A percentile compares a stretch with the other conserved stretches of the same genome.
phyloP scores from a whole-genome alignment of 2,329 filamentous ascomycete species.

The Fusarium sp. region DNA sequence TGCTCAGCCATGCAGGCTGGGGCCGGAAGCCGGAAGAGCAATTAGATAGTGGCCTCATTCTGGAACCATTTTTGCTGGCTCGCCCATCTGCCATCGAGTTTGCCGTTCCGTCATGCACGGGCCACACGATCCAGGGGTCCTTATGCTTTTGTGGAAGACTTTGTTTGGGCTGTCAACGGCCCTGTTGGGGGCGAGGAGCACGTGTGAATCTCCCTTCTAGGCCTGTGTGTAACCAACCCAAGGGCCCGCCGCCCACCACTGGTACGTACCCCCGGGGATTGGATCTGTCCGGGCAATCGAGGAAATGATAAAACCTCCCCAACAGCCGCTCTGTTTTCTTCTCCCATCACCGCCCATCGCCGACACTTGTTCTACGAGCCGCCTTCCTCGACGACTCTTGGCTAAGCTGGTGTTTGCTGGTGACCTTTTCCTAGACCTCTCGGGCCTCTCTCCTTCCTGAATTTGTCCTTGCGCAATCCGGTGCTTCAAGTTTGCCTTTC shows the following conservation, averaged over 20 bases:
- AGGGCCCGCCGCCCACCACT: constrained; percentile 32
- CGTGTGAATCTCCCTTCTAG: constrained; percentile 25
- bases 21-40: constrained; percentile 49
- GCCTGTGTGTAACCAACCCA: constrained; percentile 15
- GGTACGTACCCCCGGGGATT: constrained; percentile 23
- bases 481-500: constrained; percentile 19
- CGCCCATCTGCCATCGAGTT: constrained; percentile 30
- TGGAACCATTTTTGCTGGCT: constrained; percentile 44
- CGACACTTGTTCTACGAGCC: constrained; percentile 35
- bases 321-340: constrained; percentile 42
- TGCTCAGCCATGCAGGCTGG: constrained; percentile 26
- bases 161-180: not conserved
- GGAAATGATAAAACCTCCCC: constrained; percentile 49
- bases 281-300: constrained; percentile 37
- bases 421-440: constrained; percentile 17
- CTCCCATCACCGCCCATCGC: constrained; percentile 39
- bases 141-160: constrained; percentile 3
- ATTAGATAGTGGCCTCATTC: constrained; percentile 51
- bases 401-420: constrained; percentile 35
- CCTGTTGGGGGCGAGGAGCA: not conserved
- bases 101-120: constrained; percentile 26
- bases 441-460: constrained; percentile 16
- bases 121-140: constrained; percentile 33
- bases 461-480: constrained; percentile 9
- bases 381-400: constrained; percentile 37